Evolutionary conservation across 176 grass and related monocot species (phyloP).

Genomic region (Carex scoparia): DNA sequence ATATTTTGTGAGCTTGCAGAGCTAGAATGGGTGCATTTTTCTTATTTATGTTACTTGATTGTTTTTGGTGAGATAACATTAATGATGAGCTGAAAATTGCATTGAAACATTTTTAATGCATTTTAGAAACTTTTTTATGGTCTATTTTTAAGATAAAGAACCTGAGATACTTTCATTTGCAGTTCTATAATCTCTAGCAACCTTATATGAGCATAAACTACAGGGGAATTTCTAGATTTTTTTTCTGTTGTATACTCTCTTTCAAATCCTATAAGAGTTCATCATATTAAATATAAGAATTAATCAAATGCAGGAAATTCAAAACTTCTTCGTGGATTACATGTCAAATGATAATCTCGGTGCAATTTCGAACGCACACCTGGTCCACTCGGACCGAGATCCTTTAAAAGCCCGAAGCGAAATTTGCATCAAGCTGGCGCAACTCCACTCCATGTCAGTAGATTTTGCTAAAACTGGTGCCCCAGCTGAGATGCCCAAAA

Average conservation of each 20-base stretch:
- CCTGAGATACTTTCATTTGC: too few species aligned
- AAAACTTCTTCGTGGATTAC: constrained; percentile 85
- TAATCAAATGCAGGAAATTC: constrained; percentile 75
- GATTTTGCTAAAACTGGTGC: constrained; percentile 88
- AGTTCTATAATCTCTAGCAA: background rate
- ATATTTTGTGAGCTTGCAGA: background rate
- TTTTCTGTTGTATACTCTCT: background rate
- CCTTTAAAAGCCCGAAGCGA: constrained; percentile 64
- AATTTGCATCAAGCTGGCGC: constrained; percentile 67
- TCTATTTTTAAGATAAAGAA: background rate
- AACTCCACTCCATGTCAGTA: constrained; percentile 83
- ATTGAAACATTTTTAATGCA: background rate
- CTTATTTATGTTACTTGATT: background rate
- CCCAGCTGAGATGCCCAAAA: constrained; percentile 67
- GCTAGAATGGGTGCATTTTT: constrained; percentile 1
- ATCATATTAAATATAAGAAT: constrained; percentile 4
- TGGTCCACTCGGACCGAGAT: constrained; percentile 64
- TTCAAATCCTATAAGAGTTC: background rate
- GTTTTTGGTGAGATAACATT: background rate
- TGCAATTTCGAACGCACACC: constrained; percentile 66
- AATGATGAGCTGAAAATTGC: background rate
- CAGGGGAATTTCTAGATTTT: background rate
- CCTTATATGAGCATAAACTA: background rate
- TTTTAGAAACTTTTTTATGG: background rate
- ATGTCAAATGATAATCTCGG: constrained; percentile 77